phyloP scores from a whole-genome alignment of 345 rosid species.

The Linum tenue region DNA sequence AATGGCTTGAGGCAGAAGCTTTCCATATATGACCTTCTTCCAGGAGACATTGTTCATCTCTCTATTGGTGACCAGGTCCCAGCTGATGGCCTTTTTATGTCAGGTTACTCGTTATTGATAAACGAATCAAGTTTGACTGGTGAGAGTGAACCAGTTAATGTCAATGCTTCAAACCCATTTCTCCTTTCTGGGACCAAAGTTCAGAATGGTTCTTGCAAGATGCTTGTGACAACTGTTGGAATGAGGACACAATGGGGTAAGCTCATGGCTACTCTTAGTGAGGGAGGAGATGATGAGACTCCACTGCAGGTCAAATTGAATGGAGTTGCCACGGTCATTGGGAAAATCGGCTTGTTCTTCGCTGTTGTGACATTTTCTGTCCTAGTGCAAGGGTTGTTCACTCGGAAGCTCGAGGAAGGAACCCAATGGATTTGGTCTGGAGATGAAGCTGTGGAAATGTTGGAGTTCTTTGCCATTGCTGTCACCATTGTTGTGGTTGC shows the following conservation, averaged over 20 bases:
- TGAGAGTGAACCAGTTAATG: conserved; percentile 11
- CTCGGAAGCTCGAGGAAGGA: conserved; percentile 1
- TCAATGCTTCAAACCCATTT: conserved; percentile 2
- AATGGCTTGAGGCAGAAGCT: conserved; percentile 8
- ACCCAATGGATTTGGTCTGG: conserved; percentile 10
- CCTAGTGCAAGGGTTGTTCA: conserved; percentile 10
- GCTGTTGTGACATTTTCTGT: conserved; percentile 9
- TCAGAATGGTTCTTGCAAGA: conserved; percentile 11
- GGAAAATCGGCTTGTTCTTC: conserved; percentile 4
- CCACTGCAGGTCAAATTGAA: conserved; percentile 11
- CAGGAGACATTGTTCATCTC: conserved; percentile 11
- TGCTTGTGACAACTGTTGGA: conserved; percentile 11
- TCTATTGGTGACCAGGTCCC: conserved; percentile 10
- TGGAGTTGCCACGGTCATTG: conserved; percentile 6
- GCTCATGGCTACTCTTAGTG: conserved; percentile 12
- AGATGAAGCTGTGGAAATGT: conserved; percentile 7
- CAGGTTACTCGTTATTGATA: conserved; percentile 3
- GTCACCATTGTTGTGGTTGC: conserved; percentile 10
- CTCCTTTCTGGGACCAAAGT: conserved; percentile 9
- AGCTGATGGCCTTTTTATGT: conserved; percentile 9
- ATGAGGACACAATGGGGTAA: conserved; percentile 13
- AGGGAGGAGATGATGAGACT: conserved; percentile 12
- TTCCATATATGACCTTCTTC: conserved; percentile 9
- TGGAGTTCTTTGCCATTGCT: conserved; percentile 11
- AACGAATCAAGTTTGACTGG: conserved; percentile 9